phyloP scores from a whole-genome alignment of 2,329 filamentous ascomycete species.

The Pyrenophora tritici-repentis region DNA sequence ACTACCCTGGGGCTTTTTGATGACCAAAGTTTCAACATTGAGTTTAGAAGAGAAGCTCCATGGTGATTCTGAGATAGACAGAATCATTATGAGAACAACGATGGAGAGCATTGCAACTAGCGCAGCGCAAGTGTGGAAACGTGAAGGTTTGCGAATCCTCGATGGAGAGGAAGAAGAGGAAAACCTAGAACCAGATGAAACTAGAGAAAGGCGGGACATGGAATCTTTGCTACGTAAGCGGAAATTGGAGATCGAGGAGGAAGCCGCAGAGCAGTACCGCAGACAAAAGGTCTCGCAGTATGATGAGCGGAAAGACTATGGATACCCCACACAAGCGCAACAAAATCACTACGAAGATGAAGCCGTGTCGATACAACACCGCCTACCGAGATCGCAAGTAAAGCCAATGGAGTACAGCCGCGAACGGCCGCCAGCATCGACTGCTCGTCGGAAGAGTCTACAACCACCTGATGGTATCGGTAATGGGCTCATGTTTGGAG shows the following conservation, averaged over 20 bases:
- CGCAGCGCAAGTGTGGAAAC: conserved; percentile 54
- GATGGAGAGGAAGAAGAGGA: conserved; percentile 48
- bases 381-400: neutral
- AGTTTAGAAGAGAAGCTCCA: conserved; percentile 48
- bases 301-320: neutral
- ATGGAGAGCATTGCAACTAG: conserved; percentile 47
- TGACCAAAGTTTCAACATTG: conserved; percentile 46
- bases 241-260: conserved; percentile 31
- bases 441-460: neutral
- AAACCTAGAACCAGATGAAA: conserved; percentile 24
- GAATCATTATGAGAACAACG: conserved; percentile 44
- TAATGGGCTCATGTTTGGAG: conserved; percentile 40
- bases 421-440: neutral
- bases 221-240: conserved; percentile 48
- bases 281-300: conserved; percentile 1
- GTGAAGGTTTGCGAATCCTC: conserved; percentile 54
- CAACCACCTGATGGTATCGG: neutral
- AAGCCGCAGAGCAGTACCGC: neutral
- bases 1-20: conserved; percentile 57
- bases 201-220: conserved; percentile 38
- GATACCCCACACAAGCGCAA: neutral
- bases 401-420: neutral
- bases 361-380: neutral
- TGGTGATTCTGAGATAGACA: conserved; percentile 46
- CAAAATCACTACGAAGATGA: conserved; percentile 4